Base-by-base conservation (phyloP, 257 asterid species). In the Ilex aquifolium region DNA sequence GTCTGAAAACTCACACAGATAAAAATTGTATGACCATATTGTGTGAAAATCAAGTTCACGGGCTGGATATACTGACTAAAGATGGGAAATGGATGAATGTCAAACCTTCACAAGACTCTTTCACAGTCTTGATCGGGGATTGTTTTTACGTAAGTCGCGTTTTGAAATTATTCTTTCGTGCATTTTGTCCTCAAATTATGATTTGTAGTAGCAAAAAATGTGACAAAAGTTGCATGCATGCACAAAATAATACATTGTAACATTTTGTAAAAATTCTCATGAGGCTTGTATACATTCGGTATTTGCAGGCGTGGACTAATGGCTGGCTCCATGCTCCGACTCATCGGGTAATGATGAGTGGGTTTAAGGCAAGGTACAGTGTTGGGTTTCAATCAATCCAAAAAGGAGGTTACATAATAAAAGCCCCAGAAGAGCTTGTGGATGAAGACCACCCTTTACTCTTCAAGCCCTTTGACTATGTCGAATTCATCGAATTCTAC, bases 271-370 rank as follows among this genome's bases (percentile, higher is more conserved):
- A 42, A 42, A 42, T 42, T 42, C 48, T 42, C 12, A 42, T 42
- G 10, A 7, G 7, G 7, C 48, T 42, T 11, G 7, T 42, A 8
- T 44, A 44, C 13, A 7, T 13, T 13, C 1, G 36, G 29, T 44
- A 32, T 56, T 55, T 66, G 59, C 57, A 86, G 91, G 95, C 90
- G 9, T 87, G 95, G 91, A 77, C 83, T 1, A 87, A 87, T 14
- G 95, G 92, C 0, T 63, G 74, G 46, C 57, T 87, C 36, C 76
- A 82, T 64, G 17, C 88, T 0, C 44, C 88, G 0, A 16, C 63
- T 44, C 95, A 86, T 51, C 66, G 82, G 27, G 85, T 86, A 7
- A 76, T 61, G 73, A 81, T 83, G 82, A 66, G 17, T 0, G 95
- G 88, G n/a, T 66, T 72, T 0, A 69, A 64, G 50, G 67, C 73